Evolutionary conservation across 202 grass and related monocot genomes (phyloP), one percentile per base, ranked within the genome.

Genomic region (Sporobolus alterniflorus): DNA sequence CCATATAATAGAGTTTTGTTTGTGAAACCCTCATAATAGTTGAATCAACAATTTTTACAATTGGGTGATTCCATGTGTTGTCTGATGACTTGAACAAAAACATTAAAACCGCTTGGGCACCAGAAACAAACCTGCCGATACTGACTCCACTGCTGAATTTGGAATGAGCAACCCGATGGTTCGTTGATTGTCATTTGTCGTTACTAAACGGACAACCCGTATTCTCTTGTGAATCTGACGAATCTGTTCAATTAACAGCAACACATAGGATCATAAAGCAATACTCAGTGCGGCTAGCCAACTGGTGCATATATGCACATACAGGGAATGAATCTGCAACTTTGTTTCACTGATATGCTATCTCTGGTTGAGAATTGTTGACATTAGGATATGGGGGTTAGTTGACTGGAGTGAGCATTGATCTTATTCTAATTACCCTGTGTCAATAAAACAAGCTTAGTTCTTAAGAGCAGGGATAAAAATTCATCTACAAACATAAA

Each of bases 91-190:
- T 22, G 41, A 17, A 32, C 55, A 70, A 64, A 78, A 54, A 64
- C 6, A 14, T 49, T 36, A 74, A 36, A 60, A 73, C 57, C 54
- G 28, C 24, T 74, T 3, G 46, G 20, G 54, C 44, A 78, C 67
- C 28, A 64, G 47, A 63, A 90, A 89, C 78, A 78, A 80, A 93
- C 97, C 97, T 99, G 88, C 78, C 86, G 94, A 82, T 77, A 97
- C 97, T 34, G 91, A 82, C 56, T 99, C 93, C 81, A 99, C 91
- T 68, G 97, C 97, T 78, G 77, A 90, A 89, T 94, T 99, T 43
- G 93, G 93, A 83, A 99, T 91, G 67, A 94, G 84, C 64, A 99
- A 79, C 5, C 97, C 97, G 56, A 99, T 90, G 2, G 94, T 85
- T 11, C 89, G 83, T 69, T 91, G 83, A 63, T 69, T 88, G 40